Conservation (phyloP, 257 asterid genomes). For the Solanum ossicruentum region DNA sequence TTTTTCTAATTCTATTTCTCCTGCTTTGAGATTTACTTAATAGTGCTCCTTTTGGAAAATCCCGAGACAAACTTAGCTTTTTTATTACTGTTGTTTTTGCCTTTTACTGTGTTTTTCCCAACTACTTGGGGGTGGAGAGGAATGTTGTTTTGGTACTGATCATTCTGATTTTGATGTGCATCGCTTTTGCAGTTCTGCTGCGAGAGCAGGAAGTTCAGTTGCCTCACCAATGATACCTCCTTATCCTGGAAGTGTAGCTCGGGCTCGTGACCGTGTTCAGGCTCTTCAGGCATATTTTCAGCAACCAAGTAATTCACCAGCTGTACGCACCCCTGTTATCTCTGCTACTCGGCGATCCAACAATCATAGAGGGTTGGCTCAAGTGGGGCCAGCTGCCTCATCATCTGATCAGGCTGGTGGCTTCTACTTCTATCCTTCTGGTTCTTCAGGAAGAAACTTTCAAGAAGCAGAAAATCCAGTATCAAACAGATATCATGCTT, state of each 20-base stretch:
- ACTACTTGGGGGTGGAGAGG: neutral
- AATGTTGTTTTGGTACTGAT: neutral
- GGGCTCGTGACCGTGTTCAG: constrained; percentile 56
- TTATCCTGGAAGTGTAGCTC: constrained; percentile 45
- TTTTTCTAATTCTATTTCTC: neutral
- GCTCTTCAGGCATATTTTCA: constrained; percentile 65
- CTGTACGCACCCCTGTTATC: constrained; percentile 25
- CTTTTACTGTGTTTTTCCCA: neutral
- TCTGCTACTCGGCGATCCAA: constrained; percentile 43
- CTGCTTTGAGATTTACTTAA: neutral
- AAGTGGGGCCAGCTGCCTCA: constrained; percentile 34
- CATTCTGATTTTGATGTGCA: neutral
- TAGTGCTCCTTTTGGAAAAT: neutral
- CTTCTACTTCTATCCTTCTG: constrained; percentile 44
- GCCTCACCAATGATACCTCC: constrained; percentile 47
- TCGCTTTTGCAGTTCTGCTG: constrained; percentile 37
- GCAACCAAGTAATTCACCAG: constrained; percentile 41
- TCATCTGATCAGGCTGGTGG: constrained; percentile 51
- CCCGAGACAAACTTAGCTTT: neutral
- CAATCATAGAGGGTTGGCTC: constrained; percentile 41
- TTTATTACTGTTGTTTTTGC: neutral
- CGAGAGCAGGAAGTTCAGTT: constrained; percentile 63
- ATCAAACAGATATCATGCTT: constrained; percentile 24
- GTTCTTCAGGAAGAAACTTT: constrained; percentile 42
- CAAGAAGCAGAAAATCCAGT: constrained; percentile 48